Base-by-base conservation (phyloP, 306 rosid genomes). In the Lupinus albus region DNA sequence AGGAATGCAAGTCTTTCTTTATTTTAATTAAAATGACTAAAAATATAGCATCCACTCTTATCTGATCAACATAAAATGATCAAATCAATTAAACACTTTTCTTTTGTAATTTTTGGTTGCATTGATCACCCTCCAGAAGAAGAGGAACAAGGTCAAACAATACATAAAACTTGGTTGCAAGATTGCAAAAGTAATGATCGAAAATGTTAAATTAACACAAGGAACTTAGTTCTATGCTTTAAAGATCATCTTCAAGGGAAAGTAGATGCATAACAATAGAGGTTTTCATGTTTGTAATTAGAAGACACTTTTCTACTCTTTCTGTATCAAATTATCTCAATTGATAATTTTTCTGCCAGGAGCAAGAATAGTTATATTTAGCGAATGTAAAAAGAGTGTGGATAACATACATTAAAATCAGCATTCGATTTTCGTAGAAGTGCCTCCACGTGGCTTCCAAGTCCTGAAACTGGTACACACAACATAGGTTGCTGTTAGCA, bases 351-450 rank as follows among this genome's bases (percentile, higher is more conserved):
- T 74, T 42, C 39, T 18, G 39, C 61, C 62, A 25, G 64, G 36
- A 64, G 63, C 59, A 25, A 60, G 44, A 64, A 68, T 17, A 60
- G 17, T 50, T 12, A 16, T 39, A 58, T 48, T 46, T 25, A 53
- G 20, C 49, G 42, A 28, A 64, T 58, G 62, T 49, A 30, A 56
- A 73, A 56, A 49, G 61, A 21, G 57, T 44, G 65, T 4, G 15
- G 64, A 76, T 74, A 63, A 55, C 89, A 70, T 92, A 92, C 98
- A 83, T 67, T 82, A 69, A 92, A 92, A 62, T 92, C 98, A 2
- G 85, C 18, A 70, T 86, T 87, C 13, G 98, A 88, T 80, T 92
- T 92, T 66, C 86, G 84, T 79, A 79, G 57, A 71, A 92, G 96
- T 36, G 84, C 56, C 68, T 92, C 95, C 64, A 84, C 78, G 44